phyloP scores from a whole-genome alignment of 2,329 filamentous ascomycete species.

The Lizonia empirigonia region DNA sequence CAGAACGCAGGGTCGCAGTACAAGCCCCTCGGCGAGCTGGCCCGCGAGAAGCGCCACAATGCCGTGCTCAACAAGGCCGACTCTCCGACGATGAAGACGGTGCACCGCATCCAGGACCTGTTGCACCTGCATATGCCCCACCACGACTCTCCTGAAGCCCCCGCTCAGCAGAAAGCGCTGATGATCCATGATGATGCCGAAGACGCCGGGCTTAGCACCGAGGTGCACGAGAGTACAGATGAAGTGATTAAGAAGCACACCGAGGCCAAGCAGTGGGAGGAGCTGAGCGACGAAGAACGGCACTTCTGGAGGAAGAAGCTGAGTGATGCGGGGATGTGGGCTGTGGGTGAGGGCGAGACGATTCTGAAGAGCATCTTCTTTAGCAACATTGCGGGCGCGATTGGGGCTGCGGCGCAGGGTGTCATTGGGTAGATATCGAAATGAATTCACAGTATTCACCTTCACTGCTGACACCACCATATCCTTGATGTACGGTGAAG shows the following conservation, averaged over 20 bases:
- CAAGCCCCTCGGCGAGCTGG: slow-evolving; percentile 37
- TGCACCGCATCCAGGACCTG: slow-evolving; percentile 43
- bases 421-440: slow-evolving; percentile 41
- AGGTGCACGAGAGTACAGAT: slow-evolving; percentile 46
- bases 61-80: slow-evolving; percentile 34
- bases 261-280: slow-evolving; percentile 70
- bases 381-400: slow-evolving; percentile 69
- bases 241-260: slow-evolving; percentile 47
- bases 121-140: slow-evolving; percentile 35
- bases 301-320: slow-evolving; percentile 72
- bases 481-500: too few species aligned
- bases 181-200: slow-evolving; percentile 50
- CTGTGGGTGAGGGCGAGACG: slow-evolving; percentile 75
- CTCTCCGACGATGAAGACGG: slow-evolving; percentile 32
- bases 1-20: slow-evolving; percentile 45
- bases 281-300: slow-evolving; percentile 67
- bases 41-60: slow-evolving; percentile 33
- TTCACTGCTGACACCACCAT: too few species aligned
- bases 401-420: slow-evolving; percentile 44
- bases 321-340: slow-evolving; percentile 75
- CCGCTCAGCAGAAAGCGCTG: slow-evolving; percentile 45
- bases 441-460: too few species aligned
- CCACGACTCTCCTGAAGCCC: slow-evolving; percentile 12
- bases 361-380: slow-evolving; percentile 81
- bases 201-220: slow-evolving; percentile 47